These are phyloP conservation scores for Alternaria tenuissima DNA, from an alignment of 2,329 filamentous ascomycete species.

Conservation along the genomic window DNA sequence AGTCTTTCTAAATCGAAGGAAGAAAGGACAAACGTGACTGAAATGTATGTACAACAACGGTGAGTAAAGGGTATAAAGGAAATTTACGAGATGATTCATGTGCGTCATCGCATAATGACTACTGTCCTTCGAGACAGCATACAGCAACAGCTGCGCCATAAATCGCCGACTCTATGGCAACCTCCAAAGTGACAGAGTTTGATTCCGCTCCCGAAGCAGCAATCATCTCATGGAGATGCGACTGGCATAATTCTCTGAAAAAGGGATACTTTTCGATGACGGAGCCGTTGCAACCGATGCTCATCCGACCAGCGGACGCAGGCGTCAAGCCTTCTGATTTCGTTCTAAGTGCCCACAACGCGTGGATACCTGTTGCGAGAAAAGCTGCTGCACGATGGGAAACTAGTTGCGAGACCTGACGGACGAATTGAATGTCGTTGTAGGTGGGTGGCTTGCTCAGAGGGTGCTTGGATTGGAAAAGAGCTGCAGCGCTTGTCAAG, in stretches of 20 bases:
- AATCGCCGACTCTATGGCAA: conserved; percentile 77
- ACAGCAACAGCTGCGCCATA: conserved; percentile 76
- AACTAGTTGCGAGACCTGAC: conserved; percentile 61
- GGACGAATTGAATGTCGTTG: conserved; percentile 64
- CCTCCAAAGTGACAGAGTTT: conserved; percentile 67
- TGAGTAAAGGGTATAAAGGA: conserved; percentile 18
- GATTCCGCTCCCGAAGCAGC: conserved; percentile 50
- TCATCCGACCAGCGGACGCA: conserved; percentile 48
- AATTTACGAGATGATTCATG: neutral
- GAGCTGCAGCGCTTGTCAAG: conserved; percentile 51
- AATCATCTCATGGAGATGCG: conserved; percentile 67
- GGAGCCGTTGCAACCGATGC: conserved; percentile 79
- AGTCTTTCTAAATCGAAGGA: conserved; percentile 5
- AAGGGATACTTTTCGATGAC: conserved; percentile 80
- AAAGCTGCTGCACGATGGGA: conserved; percentile 68
- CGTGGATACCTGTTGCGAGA: conserved; percentile 69
- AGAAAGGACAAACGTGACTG: neutral
- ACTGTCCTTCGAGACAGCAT: conserved; percentile 48
- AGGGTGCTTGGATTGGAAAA: conserved; percentile 62
- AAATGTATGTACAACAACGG: conserved; percentile 17
- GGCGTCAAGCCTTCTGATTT: conserved; percentile 56
- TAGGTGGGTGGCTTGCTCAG: conserved; percentile 56
- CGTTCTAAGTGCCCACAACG: conserved; percentile 65
- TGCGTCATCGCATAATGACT: conserved; percentile 2
- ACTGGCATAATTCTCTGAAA: conserved; percentile 70